phyloP scores from a whole-genome alignment of 1,284 basidiomycete species.

The Calocybe gambosa region DNA sequence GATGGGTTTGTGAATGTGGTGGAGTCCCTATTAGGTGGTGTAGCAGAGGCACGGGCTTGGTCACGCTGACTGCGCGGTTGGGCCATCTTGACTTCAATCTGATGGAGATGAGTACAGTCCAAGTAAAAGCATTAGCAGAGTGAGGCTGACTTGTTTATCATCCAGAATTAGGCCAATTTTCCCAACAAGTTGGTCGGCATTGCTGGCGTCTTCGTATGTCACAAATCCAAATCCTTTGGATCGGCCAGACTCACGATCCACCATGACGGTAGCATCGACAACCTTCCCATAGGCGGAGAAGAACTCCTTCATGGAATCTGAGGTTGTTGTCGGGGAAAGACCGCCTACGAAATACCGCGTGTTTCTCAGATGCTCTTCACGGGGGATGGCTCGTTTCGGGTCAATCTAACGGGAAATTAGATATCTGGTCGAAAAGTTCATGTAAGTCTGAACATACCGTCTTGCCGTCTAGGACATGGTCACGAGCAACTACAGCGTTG shows the following conservation, averaged over 20 bases:
- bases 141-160: constrained; percentile 60
- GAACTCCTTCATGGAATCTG: constrained; percentile 76
- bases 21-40: constrained; percentile 19
- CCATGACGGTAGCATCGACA: constrained; percentile 90
- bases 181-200: constrained; percentile 68
- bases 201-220: constrained; percentile 77
- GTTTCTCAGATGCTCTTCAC: constrained; percentile 77
- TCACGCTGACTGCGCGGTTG: constrained; percentile 72
- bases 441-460: constrained; percentile 39
- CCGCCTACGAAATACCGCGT: constrained; percentile 90
- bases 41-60: constrained; percentile 31
- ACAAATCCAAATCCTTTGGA: constrained; percentile 94
- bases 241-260: constrained; percentile 85
- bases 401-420: constrained; percentile 63
- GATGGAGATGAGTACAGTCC: not conserved
- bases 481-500: constrained; percentile 74
- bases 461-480: constrained; percentile 91
- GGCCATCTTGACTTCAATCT: constrained; percentile 87
- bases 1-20: constrained; percentile 8
- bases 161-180: constrained; percentile 68
- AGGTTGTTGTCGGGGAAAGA: constrained; percentile 71
- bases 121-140: not conserved
- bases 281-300: constrained; percentile 78
- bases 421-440: constrained; percentile 1
- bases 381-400: constrained; percentile 90